Base-by-base conservation (phyloP, 768 basidiomycete genomes). In the Galerina sulciceps region DNA sequence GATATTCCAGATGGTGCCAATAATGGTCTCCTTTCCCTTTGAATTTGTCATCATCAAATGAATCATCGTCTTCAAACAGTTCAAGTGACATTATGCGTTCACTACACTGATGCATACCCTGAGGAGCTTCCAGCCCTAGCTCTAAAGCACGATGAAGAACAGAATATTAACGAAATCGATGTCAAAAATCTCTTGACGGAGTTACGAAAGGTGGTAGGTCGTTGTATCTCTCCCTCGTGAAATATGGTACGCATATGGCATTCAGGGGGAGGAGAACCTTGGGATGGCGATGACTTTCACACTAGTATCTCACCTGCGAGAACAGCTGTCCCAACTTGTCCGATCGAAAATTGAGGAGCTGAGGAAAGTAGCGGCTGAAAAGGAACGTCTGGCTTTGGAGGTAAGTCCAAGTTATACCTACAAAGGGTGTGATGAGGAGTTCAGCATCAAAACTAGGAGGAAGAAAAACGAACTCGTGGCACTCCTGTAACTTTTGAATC, bases 231-330 rank as follows among this genome's bases (percentile, higher is more conserved):
- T 40, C 20, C 46, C 20, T 11, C 40, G 22, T 20, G 11, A 15
- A 44, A 18, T 15, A 23, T 20, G 51, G 26, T 55, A 38, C n/a
- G 35, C 13, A 35, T 40, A 52, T 54, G 50, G 34, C 53, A 49
- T 51, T 56, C 54, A 92, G 90, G 91, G 90, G 55, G 84, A 89
- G 68, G 93, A 95, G 69, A 94, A 91, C 71, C 67, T 93, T 18
- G 94, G 94, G 42, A 96, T 96, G 90, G 95, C 97, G 2, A 98
- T 99, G 95, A 96, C 95, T 15, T 99, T 97, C 70, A 94, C 96
- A 0, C 80, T 99, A 15, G 88, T 94, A 10, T 89, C 91, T 0
- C 88, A 91, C 65, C 82, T 97, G 44, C 82, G 91, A 62, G 95
- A 98, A 73, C 80, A 85, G 49, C 76, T 98, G 14, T 83, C 87